phyloP scores from a whole-genome alignment of 345 rosid species.

The Barbarea vulgaris region DNA sequence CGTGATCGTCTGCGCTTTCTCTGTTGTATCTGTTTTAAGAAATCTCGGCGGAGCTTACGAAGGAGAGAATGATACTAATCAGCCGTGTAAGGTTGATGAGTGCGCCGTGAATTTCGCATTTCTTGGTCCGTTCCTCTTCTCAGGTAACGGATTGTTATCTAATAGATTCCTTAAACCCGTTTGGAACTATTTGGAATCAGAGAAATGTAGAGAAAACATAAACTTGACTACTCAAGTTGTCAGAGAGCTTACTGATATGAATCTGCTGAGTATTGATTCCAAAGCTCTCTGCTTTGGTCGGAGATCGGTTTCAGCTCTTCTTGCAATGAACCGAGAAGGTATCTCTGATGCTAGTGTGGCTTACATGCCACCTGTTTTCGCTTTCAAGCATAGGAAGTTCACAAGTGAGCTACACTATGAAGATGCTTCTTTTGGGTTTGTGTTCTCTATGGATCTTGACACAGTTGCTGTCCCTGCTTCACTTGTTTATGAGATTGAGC shows the following conservation, averaged over 20 bases:
- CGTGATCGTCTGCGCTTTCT: conserved; percentile 53
- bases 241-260: conserved; percentile 55
- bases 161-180: conserved; percentile 50
- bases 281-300: conserved; percentile 80
- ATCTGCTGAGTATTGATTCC: conserved; percentile 49
- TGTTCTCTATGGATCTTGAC: conserved; percentile 64
- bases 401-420: conserved; percentile 59
- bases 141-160: conserved; percentile 38
- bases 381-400: conserved; percentile 58
- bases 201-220: conserved; percentile 51
- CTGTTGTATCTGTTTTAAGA: conserved; percentile 60
- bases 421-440: conserved; percentile 69
- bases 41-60: conserved; percentile 45
- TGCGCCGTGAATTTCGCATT: conserved; percentile 48
- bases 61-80: conserved; percentile 32
- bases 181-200: conserved; percentile 48
- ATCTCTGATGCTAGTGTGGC: conserved; percentile 54
- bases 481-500: conserved; percentile 85
- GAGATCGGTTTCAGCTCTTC: conserved; percentile 58
- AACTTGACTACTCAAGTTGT: conserved; percentile 54
- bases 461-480: conserved; percentile 68
- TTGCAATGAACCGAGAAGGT: conserved; percentile 61
- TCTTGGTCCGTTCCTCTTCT: conserved; percentile 38
- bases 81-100: conserved; percentile 36
- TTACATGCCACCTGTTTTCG: conserved; percentile 58